Base-by-base conservation (phyloP, 2,329 filamentous ascomycete genomes). In the Parastagonospora nodorum region DNA sequence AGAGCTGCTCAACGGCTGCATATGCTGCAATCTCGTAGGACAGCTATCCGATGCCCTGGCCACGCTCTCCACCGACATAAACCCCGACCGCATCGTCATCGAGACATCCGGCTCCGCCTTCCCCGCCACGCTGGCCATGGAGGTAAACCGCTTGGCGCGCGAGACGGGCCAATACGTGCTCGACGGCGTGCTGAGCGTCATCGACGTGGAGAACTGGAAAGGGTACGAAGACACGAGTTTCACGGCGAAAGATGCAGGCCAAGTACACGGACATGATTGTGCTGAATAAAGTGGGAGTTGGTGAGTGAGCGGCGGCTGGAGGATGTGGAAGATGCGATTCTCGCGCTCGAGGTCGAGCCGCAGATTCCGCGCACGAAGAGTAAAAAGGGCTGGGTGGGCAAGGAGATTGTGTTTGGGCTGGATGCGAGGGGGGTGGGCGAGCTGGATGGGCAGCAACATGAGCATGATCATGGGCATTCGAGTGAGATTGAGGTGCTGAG, bases 11-110 rank as follows among this genome's bases (percentile, higher is more conserved):
- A 96, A 96, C 73, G 94, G 93, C 60, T 97, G 94, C 77, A 97
- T 99, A 75, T 99, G 94, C 83, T 99, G 94, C 79, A 97, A 97
- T 72, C 88, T 97, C 24, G 93, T 99, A 53, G 94, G 94, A 12
- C 90, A 96, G 74, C 85, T 99, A 7, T 84, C 85, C 52, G 86
- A 88, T 41, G 92, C 93, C 1, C 85, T 99, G 14, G 77, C 83
- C 37, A 87, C 94, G 67, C 85, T 99, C 35, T 83, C 84, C 43
- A 74, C 77, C 24, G 76, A 82, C 32, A 76, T 82, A 39, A 50
- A 58, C 0, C 93, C 92, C 0, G 89, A 97, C 70, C 84, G 94
- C 48, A 94, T 99, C 74, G 85, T 99, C 45, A 87, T 99, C 71
- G 94, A 99, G 80, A 99, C 94, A 2, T 90, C 85, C 33, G 94